phyloP scores from a whole-genome alignment of 805 yeast species.

The Cyberlindnera saturnus region DNA sequence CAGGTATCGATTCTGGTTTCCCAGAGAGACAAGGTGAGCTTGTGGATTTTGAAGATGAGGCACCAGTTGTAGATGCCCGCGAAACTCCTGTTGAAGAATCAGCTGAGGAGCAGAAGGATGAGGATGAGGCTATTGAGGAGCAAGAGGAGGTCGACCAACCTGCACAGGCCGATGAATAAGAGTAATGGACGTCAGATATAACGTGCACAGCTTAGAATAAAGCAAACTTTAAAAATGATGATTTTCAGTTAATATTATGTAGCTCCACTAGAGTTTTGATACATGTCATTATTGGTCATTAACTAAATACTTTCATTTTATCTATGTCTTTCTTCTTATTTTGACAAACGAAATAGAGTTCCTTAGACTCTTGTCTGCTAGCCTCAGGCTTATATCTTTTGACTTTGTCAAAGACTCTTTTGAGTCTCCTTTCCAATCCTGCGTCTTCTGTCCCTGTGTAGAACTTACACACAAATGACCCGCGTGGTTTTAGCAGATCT shows the following conservation, averaged over 20 bases:
- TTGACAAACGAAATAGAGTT: conserved; percentile 73
- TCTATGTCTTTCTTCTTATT: conserved; percentile 37
- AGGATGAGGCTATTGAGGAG: conserved; percentile 1
- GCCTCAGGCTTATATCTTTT: conserved; percentile 74
- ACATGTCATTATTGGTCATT: neutral
- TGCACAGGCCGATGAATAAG: conserved; percentile 4
- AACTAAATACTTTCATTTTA: conserved; percentile 38
- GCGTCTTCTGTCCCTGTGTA: conserved; percentile 79
- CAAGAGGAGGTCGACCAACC: neutral
- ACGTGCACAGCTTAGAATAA: neutral
- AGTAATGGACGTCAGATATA: conserved; percentile 1
- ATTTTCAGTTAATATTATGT: neutral
- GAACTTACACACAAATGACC: conserved; percentile 75
- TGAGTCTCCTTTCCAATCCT: conserved; percentile 52
- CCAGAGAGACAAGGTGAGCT: conserved; percentile 30
- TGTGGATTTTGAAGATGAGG: conserved; percentile 34
- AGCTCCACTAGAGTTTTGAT: no score
- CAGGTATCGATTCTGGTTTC: conserved; percentile 23
- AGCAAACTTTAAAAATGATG: neutral
- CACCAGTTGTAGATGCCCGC: conserved; percentile 20
- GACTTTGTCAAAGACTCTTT: conserved; percentile 55
- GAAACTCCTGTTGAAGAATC: conserved; percentile 2
- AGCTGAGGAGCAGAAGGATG: conserved; percentile 1
- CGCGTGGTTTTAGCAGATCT: conserved; percentile 63
- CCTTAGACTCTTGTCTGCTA: conserved; percentile 72